phyloP scores from a whole-genome alignment of 116 monocot species.

The Trichopus zeylanicus region DNA sequence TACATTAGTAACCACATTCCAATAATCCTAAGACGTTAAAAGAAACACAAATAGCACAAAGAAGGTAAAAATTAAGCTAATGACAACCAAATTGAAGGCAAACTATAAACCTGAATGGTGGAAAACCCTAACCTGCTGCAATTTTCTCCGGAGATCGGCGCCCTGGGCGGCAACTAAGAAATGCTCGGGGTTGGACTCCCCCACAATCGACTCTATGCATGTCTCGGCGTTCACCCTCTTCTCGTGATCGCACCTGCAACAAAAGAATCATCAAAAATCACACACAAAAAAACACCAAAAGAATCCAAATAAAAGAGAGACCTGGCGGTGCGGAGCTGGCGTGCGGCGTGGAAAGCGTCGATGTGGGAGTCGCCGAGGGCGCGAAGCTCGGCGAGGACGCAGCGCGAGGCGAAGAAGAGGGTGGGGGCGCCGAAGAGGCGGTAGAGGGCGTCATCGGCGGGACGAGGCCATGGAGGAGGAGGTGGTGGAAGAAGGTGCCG shows the following conservation, averaged over 20 bases:
- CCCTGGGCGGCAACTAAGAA: conserved; percentile 93
- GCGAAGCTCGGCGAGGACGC: conserved; percentile 53
- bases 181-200: conserved; percentile 58
- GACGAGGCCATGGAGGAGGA: conserved; percentile 42
- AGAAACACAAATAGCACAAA: no score
- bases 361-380: conserved; percentile 53
- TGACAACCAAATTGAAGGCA: neutral
- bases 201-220: conserved; percentile 56
- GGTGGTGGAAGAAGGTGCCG: conserved; percentile 85
- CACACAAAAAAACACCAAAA: neutral
- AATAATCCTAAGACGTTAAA: no score
- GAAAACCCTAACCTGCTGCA: conserved; percentile 40
- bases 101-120: no score
- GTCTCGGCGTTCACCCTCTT: conserved; percentile 50
- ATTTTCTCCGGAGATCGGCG: conserved; percentile 49
- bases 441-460: conserved; percentile 56
- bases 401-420: conserved; percentile 61
- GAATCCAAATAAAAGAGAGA: conserved; percentile 1
- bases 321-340: conserved; percentile 48
- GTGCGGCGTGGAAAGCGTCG: conserved; percentile 34
- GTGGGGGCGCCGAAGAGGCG: conserved; percentile 46
- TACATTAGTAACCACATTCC: no score
- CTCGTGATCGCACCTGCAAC: conserved; percentile 81
- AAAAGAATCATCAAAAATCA: neutral
- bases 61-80: neutral